These are phyloP conservation scores for Rhynchosporium graminicola DNA, from an alignment of 2,329 filamentous ascomycete species.

Conservation along the genomic window DNA sequence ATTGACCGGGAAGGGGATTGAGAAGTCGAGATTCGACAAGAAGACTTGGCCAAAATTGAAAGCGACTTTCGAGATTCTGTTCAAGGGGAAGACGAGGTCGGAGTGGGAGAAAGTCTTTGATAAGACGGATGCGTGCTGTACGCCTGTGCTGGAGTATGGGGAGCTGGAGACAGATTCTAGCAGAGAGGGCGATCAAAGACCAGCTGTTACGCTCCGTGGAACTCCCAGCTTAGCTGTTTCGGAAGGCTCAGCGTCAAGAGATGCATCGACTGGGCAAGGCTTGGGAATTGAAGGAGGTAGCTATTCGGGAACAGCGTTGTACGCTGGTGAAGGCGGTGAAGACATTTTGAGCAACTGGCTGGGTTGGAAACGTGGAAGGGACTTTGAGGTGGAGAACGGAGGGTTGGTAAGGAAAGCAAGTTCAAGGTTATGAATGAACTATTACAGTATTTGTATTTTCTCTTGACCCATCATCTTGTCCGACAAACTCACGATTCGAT, in stretches of 20 bases:
- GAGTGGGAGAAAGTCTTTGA: constrained; percentile 90
- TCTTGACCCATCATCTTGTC: neutral
- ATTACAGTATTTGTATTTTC: neutral
- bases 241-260: constrained; percentile 44
- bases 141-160: constrained; percentile 75
- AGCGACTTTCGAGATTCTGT: constrained; percentile 59
- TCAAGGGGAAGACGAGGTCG: constrained; percentile 66
- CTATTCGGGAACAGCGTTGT: constrained; percentile 62
- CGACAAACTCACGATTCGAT: neutral
- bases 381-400: constrained; percentile 68
- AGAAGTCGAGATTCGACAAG: constrained; percentile 58
- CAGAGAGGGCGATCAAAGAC: constrained; percentile 70
- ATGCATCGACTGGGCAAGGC: constrained; percentile 55
- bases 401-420: constrained; percentile 54
- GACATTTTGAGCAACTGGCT: constrained; percentile 70
- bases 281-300: constrained; percentile 65
- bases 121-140: constrained; percentile 87
- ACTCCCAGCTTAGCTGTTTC: constrained; percentile 69
- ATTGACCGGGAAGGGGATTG: constrained; percentile 54
- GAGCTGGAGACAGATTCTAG: constrained; percentile 61
- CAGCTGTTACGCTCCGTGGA: constrained; percentile 65
- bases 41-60: constrained; percentile 68
- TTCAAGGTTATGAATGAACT: constrained; percentile 46
- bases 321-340: constrained; percentile 72
- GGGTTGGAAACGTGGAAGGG: constrained; percentile 70